A percentile compares a stretch with the other conserved stretches of the same genome.
These are phyloP conservation scores for Sphagnum magellanicum DNA, from an alignment of 228 moss, liverwort and hornwort genomes.

Conservation along the genomic window DNA sequence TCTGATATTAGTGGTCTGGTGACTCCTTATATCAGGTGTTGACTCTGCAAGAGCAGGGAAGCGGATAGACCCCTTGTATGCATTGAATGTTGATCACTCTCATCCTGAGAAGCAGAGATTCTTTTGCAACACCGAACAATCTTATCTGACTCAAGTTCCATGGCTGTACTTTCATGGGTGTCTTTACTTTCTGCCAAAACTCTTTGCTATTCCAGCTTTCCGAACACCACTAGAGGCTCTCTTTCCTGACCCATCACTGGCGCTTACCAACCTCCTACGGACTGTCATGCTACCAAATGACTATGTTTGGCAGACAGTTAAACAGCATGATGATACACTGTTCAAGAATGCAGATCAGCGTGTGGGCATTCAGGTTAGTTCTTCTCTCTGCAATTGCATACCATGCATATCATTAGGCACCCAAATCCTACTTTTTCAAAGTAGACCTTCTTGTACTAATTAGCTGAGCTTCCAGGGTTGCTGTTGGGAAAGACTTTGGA, in stretches of 20 bases:
- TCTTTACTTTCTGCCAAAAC: conserved; percentile 58
- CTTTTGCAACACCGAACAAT: conserved; percentile 68
- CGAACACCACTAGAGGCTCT: conserved; percentile 38
- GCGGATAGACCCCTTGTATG: conserved; percentile 18
- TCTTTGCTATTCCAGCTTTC: conserved; percentile 54
- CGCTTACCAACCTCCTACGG: conserved; percentile 46
- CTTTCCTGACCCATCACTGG: conserved; percentile 42
- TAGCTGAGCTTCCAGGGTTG: neutral
- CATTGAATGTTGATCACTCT: conserved; percentile 27
- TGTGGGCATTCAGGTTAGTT: conserved; percentile 59
- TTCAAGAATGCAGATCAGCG: conserved; percentile 44
- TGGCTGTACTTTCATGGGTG: conserved; percentile 60
- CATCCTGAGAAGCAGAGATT: conserved; percentile 53
- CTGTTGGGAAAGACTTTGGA: neutral
- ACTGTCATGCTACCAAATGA: conserved; percentile 41
- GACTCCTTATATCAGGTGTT: conserved; percentile 20
- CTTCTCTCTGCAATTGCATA: conserved; percentile 3
- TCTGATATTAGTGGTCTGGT: too few relatives aligned
- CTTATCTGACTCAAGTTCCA: conserved; percentile 30
- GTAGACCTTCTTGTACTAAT: too few relatives aligned
- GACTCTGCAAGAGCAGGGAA: conserved; percentile 25
- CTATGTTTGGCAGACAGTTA: conserved; percentile 43
- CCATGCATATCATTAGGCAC: neutral
- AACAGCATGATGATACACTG: conserved; percentile 28
- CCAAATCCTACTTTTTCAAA: neutral